Conservation (phyloP, 305 asterid genomes). For the Fraxinus paxiana region DNA sequence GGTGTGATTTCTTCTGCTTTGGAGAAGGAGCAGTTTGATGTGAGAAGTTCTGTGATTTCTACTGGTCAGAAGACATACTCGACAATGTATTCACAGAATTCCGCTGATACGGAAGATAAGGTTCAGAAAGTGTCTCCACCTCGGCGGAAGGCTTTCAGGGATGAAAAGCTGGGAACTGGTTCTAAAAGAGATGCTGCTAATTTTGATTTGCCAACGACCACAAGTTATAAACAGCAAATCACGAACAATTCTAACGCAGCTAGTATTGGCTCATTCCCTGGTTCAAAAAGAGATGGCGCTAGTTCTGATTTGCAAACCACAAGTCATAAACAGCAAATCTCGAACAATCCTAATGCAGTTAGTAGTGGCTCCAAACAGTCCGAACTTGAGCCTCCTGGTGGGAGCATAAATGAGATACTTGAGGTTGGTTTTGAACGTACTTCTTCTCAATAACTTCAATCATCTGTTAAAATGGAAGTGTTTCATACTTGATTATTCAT, state of each 20-base stretch:
- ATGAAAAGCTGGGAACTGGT: slow-evolving; percentile 56
- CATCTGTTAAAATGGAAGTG: background rate
- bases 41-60: slow-evolving; percentile 43
- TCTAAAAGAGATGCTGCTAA: slow-evolving; percentile 41
- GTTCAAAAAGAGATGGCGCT: background rate
- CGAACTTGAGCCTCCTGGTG: slow-evolving; percentile 52
- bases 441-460: background rate
- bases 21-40: slow-evolving; percentile 47
- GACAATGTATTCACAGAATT: slow-evolving; percentile 41
- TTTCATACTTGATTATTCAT: slow-evolving; percentile 8
- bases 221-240: slow-evolving; percentile 28
- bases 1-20: slow-evolving; percentile 38
- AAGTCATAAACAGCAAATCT: slow-evolving; percentile 26
- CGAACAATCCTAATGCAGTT: slow-evolving; percentile 35
- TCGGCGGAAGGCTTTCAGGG: slow-evolving; percentile 59
- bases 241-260: slow-evolving; percentile 34
- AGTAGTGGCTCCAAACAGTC: slow-evolving; percentile 37
- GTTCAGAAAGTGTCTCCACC: slow-evolving; percentile 89
- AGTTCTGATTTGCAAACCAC: slow-evolving; percentile 13
- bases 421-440: slow-evolving; percentile 51
- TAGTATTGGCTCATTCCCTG: slow-evolving; percentile 26
- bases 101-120: slow-evolving; percentile 63
- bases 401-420: slow-evolving; percentile 71
- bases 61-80: slow-evolving; percentile 51
- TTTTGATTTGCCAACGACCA: slow-evolving; percentile 5